phyloP scores from a whole-genome alignment of 441 rosid species.

The Corymbia citriodora region DNA sequence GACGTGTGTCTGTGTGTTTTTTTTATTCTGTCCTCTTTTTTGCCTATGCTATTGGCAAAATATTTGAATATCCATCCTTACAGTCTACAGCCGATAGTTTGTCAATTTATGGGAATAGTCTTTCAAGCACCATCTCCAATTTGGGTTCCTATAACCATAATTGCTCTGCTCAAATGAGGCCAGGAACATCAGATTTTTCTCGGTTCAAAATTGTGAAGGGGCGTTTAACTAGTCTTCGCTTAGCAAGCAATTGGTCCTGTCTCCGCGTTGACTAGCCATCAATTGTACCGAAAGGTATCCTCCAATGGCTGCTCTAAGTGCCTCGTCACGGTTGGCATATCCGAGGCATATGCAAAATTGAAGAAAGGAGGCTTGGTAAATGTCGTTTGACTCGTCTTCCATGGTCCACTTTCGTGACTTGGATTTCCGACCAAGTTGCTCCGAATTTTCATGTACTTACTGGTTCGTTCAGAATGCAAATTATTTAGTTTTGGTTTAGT shows the following conservation, averaged over 20 bases:
- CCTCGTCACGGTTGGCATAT: conserved; percentile 36
- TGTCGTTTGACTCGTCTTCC: background rate
- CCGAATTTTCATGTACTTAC: background rate
- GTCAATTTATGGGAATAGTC: background rate
- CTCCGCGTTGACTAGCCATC: conserved; percentile 8
- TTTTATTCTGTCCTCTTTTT: background rate
- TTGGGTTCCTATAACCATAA: background rate
- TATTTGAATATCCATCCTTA: background rate
- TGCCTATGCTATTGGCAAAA: background rate
- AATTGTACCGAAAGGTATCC: conserved; percentile 33
- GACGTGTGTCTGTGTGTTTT: background rate
- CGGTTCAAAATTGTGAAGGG: background rate
- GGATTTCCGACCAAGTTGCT: background rate
- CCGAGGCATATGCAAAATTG: conserved; percentile 60
- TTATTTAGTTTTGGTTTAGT: background rate
- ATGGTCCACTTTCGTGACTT: background rate
- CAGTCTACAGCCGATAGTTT: background rate
- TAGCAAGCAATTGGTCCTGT: background rate
- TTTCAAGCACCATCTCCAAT: background rate
- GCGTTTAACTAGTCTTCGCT: background rate
- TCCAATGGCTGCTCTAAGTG: conserved; percentile 45
- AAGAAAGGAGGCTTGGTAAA: conserved; percentile 59
- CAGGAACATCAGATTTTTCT: background rate
- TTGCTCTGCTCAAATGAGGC: background rate
- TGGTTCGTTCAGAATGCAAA: background rate